phyloP scores from a whole-genome alignment of 371 early-diverging fungal species.

The Apophysomyces sp. region DNA sequence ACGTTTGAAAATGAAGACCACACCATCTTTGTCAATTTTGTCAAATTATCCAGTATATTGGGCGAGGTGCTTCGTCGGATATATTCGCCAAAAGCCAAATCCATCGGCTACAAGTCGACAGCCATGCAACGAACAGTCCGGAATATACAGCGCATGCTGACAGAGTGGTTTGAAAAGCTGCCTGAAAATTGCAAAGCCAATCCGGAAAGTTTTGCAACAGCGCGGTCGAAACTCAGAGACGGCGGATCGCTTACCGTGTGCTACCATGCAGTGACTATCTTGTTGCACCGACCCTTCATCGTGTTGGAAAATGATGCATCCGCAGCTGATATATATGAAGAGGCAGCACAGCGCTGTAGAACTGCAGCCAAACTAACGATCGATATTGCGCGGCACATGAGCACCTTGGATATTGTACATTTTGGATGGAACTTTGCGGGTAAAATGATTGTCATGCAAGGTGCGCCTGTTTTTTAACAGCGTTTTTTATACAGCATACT shows the following conservation, averaged over 20 bases:
- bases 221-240: conserved; percentile 7
- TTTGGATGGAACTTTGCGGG: conserved; percentile 49
- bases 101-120: conserved; percentile 23
- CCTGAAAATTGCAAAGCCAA: conserved; percentile 26
- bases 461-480: neutral
- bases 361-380: conserved; percentile 51
- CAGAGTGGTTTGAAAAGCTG: conserved; percentile 32
- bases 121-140: conserved; percentile 27
- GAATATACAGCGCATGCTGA: conserved; percentile 28
- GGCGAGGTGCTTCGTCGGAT: conserved; percentile 44
- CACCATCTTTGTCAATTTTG: conserved; percentile 36
- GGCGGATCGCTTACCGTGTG: conserved; percentile 52
- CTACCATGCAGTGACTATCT: conserved; percentile 38
- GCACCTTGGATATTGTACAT: conserved; percentile 22
- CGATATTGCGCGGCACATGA: conserved; percentile 44
- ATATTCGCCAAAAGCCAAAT: conserved; percentile 43
- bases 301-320: conserved; percentile 19
- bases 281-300: conserved; percentile 55
- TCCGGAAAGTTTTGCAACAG: conserved; percentile 2
- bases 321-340: conserved; percentile 17
- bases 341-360: conserved; percentile 38
- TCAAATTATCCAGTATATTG: conserved; percentile 40
- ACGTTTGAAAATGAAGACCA: conserved; percentile 21
- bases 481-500: conserved; percentile 24
- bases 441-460: neutral